phyloP scores from a whole-genome alignment of 805 yeast genomes.

The Candida nanaspora region DNA sequence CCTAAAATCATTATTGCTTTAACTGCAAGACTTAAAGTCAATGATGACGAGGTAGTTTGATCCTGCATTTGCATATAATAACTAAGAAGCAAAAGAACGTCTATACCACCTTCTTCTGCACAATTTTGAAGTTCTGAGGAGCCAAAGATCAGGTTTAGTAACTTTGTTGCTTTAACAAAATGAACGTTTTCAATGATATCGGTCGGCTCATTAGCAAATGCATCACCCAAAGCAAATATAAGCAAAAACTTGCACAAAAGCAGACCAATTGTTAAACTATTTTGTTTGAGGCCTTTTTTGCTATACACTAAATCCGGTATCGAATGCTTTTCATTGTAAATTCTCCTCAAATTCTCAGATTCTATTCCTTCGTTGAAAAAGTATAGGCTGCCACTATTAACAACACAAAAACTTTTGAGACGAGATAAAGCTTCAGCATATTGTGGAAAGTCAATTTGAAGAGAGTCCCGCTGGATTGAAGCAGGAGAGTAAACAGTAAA shows the following conservation, averaged over 20 bases:
- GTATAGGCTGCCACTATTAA: conserved; percentile 68
- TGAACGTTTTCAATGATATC: conserved; percentile 40
- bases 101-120: conserved; percentile 65
- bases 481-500: not conserved
- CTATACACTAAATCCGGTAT: conserved; percentile 4
- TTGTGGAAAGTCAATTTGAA: conserved; percentile 56
- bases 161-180: conserved; percentile 64
- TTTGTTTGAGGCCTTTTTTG: conserved; percentile 16
- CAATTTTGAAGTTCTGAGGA: conserved; percentile 62
- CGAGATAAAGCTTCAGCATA: conserved; percentile 58
- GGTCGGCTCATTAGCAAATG: conserved; percentile 60
- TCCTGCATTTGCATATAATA: conserved; percentile 68
- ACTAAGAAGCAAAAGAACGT: conserved; percentile 57
- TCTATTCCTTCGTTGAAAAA: conserved; percentile 68
- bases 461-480: conserved; percentile 10
- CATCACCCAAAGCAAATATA: conserved; percentile 66
- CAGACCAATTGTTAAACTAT: conserved; percentile 42
- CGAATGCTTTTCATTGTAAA: conserved; percentile 34
- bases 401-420: conserved; percentile 59
- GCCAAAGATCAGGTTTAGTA: conserved; percentile 55
- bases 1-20: conserved; percentile 59
- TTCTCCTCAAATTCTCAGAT: conserved; percentile 46
- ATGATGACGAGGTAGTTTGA: conserved; percentile 61
- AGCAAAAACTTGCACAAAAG: conserved; percentile 63
- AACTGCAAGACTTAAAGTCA: conserved; percentile 61